A percentile compares a stretch with the other conserved stretches of the same genome.
phyloP scores from a whole-genome alignment of 129 eudicot species.

The Oenanthe sinensis region DNA sequence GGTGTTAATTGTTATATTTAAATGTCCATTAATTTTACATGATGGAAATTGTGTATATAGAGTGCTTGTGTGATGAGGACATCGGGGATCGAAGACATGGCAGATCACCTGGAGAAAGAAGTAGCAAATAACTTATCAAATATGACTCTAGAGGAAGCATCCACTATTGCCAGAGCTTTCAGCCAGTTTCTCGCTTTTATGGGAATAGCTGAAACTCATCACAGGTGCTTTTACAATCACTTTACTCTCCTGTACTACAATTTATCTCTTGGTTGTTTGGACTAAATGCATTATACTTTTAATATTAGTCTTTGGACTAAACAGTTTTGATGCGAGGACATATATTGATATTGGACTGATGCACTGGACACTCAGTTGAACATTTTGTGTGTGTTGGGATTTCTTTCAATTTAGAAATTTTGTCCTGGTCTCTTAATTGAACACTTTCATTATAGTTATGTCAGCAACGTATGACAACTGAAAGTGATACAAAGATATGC shows the following conservation, averaged over 20 bases:
- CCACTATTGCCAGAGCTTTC: conserved; percentile 68
- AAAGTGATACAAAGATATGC: not conserved
- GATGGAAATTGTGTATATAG: conserved; percentile 31
- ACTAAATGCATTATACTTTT: not conserved
- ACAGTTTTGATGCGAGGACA: not conserved
- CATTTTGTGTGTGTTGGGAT: not conserved
- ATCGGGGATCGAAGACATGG: conserved; percentile 76
- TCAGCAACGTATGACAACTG: not conserved
- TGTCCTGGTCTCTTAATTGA: not conserved
- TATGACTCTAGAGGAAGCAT: conserved; percentile 79
- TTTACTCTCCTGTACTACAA: conserved; percentile 3
- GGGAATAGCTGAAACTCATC: conserved; percentile 97
- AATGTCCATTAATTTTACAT: not conserved
- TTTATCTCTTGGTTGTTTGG: not conserved
- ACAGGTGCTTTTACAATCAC: conserved; percentile 42
- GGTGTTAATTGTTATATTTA: not conserved
- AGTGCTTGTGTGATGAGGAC: conserved; percentile 86
- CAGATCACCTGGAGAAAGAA: conserved; percentile 81
- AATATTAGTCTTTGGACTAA: not conserved
- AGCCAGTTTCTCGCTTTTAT: conserved; percentile 81
- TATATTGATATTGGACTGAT: not conserved
- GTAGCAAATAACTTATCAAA: conserved; percentile 68
- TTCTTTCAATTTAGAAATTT: not conserved
- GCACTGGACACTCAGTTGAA: not conserved
- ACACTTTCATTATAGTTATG: not conserved